A percentile compares a stretch with the other conserved stretches of the same genome.
Conservation (phyloP, 805 yeast species). For the Wickerhamiella parazyma region DNA sequence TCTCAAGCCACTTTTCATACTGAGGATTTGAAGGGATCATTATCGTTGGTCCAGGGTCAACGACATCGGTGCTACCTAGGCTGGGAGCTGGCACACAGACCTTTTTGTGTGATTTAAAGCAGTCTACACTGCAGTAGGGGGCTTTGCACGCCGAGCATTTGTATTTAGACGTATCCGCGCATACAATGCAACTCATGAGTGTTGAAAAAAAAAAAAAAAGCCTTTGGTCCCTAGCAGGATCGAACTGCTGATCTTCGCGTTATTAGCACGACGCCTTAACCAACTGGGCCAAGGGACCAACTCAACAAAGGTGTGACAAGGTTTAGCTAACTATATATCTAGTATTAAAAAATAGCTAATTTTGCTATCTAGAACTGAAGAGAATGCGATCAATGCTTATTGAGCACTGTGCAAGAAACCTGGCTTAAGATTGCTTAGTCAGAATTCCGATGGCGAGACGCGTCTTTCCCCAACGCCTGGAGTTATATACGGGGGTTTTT, state of each 20-base stretch:
- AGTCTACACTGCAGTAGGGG: constrained; percentile 40
- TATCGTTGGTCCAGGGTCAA: too few relatives aligned
- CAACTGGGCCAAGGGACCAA: constrained; percentile 46
- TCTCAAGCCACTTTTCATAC: not conserved
- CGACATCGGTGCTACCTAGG: too few relatives aligned
- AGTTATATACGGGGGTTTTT: too few relatives aligned
- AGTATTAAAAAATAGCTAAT: too few relatives aligned
- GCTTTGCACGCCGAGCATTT: constrained; percentile 41
- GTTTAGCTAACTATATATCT: too few relatives aligned
- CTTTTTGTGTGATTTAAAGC: constrained; percentile 39
- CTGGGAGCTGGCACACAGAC: constrained; percentile 26
- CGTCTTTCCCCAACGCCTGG: too few relatives aligned
- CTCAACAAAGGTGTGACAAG: too few relatives aligned
- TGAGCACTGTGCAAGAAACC: too few relatives aligned
- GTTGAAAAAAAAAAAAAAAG: constrained; percentile 10
- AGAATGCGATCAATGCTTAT: too few relatives aligned
- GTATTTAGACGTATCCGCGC: constrained; percentile 27
- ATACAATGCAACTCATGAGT: not conserved
- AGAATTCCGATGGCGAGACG: too few relatives aligned
- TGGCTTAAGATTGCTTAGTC: too few relatives aligned
- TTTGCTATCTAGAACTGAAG: too few relatives aligned
- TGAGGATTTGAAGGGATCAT: not conserved
- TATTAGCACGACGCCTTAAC: constrained; percentile 47
- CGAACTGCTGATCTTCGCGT: constrained; percentile 39
- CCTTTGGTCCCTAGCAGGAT: constrained; percentile 26